Evolutionary conservation across 192 early-diverging fungal genomes (phyloP).

Genomic region (Paraglomus brasilianum): DNA sequence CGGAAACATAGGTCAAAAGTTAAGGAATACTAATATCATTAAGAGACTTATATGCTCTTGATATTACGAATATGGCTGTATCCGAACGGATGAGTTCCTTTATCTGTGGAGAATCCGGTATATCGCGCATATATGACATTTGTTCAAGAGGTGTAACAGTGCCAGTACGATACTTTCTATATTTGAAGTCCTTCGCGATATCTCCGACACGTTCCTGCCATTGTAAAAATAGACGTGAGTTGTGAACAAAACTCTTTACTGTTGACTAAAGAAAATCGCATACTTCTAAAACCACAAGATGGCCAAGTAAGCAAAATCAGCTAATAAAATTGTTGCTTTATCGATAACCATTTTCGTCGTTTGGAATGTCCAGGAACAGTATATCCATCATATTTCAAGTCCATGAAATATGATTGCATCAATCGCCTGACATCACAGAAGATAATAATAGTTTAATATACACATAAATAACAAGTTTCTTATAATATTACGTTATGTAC

Average conservation of each 20-base stretch:
- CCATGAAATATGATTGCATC: slow-evolving; percentile 24
- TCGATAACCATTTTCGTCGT: slow-evolving; percentile 14
- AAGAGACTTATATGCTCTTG: no score
- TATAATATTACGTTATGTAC: no score
- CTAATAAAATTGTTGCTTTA: slow-evolving; percentile 2
- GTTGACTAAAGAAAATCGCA: background rate
- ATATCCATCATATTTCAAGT: slow-evolving; percentile 21
- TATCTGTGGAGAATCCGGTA: no score
- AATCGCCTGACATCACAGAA: background rate
- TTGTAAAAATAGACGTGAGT: slow-evolving; percentile 10
- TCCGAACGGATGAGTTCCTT: no score
- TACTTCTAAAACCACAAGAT: slow-evolving; percentile 23
- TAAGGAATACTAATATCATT: no score
- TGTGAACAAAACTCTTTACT: background rate
- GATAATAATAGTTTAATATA: slow-evolving; percentile 16
- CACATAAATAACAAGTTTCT: no score
- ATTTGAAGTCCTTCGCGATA: slow-evolving; percentile 20
- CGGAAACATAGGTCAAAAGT: no score
- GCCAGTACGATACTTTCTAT: slow-evolving; percentile 13
- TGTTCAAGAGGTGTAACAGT: slow-evolving; percentile 6
- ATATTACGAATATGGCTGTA: no score
- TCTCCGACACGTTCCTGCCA: slow-evolving; percentile 20
- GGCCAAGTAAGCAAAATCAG: slow-evolving; percentile 13
- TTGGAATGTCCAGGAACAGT: slow-evolving; percentile 22
- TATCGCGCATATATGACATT: slow-evolving; percentile 15